Percentiles rank a stretch among this genome's conserved stretches.
phyloP scores from a whole-genome alignment of 495 filamentous ascomycete species.

The Talaromyces liani region DNA sequence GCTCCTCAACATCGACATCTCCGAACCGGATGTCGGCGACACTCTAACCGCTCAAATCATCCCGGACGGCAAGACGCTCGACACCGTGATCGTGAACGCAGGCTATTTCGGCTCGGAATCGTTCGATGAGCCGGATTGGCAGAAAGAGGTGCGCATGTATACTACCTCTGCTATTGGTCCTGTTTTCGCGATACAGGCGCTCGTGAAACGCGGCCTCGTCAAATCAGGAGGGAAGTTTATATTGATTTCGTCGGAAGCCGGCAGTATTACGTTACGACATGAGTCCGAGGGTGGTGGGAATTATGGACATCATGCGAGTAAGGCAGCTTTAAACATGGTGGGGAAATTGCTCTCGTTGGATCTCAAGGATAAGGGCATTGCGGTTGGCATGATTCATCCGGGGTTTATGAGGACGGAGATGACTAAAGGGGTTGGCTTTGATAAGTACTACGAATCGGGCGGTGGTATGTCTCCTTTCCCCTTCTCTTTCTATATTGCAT shows the following conservation, averaged over 20 bases:
- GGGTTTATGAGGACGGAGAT: constrained; percentile 73
- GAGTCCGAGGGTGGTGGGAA: constrained; percentile 63
- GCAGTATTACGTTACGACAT: constrained; percentile 60
- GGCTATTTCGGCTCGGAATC: constrained; percentile 62
- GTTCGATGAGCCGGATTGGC: constrained; percentile 55
- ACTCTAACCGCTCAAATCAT: constrained; percentile 37
- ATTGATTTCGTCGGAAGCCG: constrained; percentile 59
- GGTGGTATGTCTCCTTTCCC: constrained; percentile 41
- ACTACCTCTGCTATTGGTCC: constrained; percentile 60
- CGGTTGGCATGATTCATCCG: constrained; percentile 62
- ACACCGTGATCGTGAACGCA: constrained; percentile 56
- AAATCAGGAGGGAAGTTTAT: constrained; percentile 50
- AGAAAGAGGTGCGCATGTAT: constrained; percentile 63
- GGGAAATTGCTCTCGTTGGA: constrained; percentile 64
- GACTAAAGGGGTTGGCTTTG: constrained; percentile 63
- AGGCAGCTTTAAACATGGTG: constrained; percentile 68
- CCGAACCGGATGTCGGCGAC: constrained; percentile 48
- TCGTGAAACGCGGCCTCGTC: constrained; percentile 47
- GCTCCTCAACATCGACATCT: constrained; percentile 48
- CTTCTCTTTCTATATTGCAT: not conserved
- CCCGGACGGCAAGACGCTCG: constrained; percentile 34
- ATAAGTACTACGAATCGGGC: constrained; percentile 60
- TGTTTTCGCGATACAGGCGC: constrained; percentile 55
- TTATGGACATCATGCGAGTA: constrained; percentile 66
- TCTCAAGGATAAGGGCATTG: constrained; percentile 53